These are phyloP conservation scores for Cenchrus americanus DNA, from an alignment of 176 grass and related monocot genomes.

Conservation along the genomic window DNA sequence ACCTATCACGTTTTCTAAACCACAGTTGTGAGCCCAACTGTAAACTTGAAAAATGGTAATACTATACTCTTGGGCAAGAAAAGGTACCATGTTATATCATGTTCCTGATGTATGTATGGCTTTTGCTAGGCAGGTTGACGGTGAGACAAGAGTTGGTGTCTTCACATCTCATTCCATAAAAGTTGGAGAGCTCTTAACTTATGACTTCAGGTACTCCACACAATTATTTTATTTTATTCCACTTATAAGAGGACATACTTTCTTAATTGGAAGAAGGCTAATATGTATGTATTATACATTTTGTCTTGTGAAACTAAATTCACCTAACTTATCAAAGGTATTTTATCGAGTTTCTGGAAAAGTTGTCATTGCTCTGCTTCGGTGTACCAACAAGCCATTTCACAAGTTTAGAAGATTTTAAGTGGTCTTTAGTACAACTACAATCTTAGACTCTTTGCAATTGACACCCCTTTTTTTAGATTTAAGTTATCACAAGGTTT, in stretches of 20 bases:
- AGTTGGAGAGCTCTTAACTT: conserved; percentile 66
- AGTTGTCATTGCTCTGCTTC: not conserved
- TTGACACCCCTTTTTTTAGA: not conserved
- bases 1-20: conserved; percentile 83
- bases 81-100: not conserved
- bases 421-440: not conserved
- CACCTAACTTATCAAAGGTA: not conserved
- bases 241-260: not conserved
- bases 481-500: too few species aligned
- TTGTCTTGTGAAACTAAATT: not conserved
- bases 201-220: conserved; percentile 73
- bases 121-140: conserved; percentile 76
- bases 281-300: not conserved
- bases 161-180: conserved; percentile 68
- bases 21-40: conserved; percentile 96
- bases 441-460: not conserved
- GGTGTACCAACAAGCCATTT: not conserved
- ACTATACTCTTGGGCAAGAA: conserved; percentile 9
- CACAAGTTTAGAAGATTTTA: not conserved
- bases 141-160: conserved; percentile 82
- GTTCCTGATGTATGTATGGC: conserved; percentile 43
- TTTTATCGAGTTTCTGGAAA: not conserved
- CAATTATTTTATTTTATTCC: not conserved
- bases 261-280: conserved; percentile 11
- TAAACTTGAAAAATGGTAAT: conserved; percentile 97